Evolutionary conservation across 2,329 filamentous ascomycete genomes (phyloP), one percentile per base, ranked within the genome.

Genomic region (Phyllosticta ampelicida): DNA sequence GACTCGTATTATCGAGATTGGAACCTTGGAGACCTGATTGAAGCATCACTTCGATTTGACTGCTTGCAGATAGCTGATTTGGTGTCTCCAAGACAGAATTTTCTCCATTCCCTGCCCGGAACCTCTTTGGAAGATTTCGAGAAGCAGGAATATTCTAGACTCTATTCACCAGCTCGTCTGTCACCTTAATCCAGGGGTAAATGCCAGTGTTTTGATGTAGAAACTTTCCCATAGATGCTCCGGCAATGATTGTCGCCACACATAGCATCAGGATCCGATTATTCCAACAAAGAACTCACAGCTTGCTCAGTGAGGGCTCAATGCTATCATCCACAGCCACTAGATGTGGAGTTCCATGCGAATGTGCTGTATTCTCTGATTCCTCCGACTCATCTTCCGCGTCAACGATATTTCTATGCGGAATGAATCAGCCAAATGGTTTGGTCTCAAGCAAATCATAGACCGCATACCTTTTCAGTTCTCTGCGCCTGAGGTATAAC

Each of bases 401-500:
- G n/a, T 44, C 36, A 44, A n/a, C 13, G 6, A n/a, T 44, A n/a
- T 44, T 44, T 44, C 36, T 44, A 16, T 10, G 29, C 13, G 36
- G 36, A 18, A n/a, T n/a, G n/a, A n/a, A 44, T 44, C 36, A 44
- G 36, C n/a, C 13, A 16, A n/a, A n/a, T 44, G 36, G 6, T 16
- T 44, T 16, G n/a, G 16, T n/a, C 11, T 18, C 3, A n/a, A 44
- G 11, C 6, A 16, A 16, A 13, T 44, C 36, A n/a, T 44, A 44
- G 11, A 13, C 36, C 16, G 36, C 36, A 5, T 44, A 44, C 36
- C 36, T 44, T 44, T 44, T 44, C 13, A 44, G 36, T 44, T 44
- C 36, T n/a, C 72, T 68, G 19, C 71, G 68, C 56, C 82, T 77
- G 30, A 68, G 51, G 1, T 62, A 11, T 9, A 77, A 68, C 21